These are phyloP conservation scores for Diutina scorzettiae DNA, from an alignment of 1,139 yeast genomes.

Conservation along the genomic window DNA sequence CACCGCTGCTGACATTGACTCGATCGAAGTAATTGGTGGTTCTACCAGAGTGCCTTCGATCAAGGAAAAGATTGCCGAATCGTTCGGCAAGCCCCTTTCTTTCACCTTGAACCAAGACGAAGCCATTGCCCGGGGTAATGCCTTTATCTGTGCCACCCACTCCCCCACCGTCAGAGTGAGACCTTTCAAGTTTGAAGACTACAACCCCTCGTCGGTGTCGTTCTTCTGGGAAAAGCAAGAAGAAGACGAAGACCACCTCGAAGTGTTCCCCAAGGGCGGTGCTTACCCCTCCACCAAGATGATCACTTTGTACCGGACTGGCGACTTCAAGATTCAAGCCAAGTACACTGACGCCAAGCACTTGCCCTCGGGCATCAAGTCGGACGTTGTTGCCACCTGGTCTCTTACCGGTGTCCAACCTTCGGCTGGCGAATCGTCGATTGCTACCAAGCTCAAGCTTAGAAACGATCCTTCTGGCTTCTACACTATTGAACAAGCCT, in stretches of 20 bases:
- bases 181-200: conserved; percentile 96
- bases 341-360: conserved; percentile 66
- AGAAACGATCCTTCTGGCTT: conserved; percentile 97
- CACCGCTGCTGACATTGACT: conserved; percentile 62
- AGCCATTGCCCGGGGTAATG: conserved; percentile 98
- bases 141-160: conserved; percentile 97
- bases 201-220: conserved; percentile 84
- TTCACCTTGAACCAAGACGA: conserved; percentile 98
- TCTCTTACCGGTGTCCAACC: conserved; percentile 75
- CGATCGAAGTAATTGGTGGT: conserved; percentile 95
- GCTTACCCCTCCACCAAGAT: conserved; percentile 90
- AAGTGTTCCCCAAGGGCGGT: conserved; percentile 94
- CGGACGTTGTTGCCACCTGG: conserved; percentile 67
- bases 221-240: conserved; percentile 92
- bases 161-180: conserved; percentile 98
- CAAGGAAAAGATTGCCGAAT: conserved; percentile 67
- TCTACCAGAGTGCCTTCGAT: conserved; percentile 94
- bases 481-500: conserved; percentile 87
- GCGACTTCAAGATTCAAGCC: conserved; percentile 81
- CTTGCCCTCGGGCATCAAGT: conserved; percentile 61
- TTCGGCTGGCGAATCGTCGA: conserved; percentile 60
- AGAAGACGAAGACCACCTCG: conserved; percentile 85
- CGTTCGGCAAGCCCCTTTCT: conserved; percentile 80
- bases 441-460: conserved; percentile 85
- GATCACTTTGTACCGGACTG: conserved; percentile 85